phyloP scores from a whole-genome alignment of 2,329 filamentous ascomycete genomes.

The Pseudogymnoascus sp. region DNA sequence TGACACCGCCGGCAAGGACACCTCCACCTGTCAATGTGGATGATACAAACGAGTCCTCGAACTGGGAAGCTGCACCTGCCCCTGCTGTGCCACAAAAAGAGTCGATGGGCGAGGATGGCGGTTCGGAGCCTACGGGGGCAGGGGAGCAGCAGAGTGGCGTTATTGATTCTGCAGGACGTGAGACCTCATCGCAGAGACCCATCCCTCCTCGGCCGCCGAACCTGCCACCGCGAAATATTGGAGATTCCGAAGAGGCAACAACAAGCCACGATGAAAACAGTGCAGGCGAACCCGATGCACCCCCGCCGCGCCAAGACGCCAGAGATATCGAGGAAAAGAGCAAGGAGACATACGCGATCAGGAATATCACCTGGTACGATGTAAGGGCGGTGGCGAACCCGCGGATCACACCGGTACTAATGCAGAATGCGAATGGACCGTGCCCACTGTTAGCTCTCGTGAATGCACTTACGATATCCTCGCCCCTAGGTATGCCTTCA shows the following conservation, averaged over 20 bases:
- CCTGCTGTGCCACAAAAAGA: slow-evolving; percentile 2
- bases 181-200: neutral
- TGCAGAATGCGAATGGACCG: slow-evolving; percentile 90
- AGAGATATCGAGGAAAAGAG: slow-evolving; percentile 12
- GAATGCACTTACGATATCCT: slow-evolving; percentile 81
- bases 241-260: slow-evolving; percentile 19
- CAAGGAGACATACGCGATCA: slow-evolving; percentile 80
- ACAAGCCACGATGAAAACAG: slow-evolving; percentile 20
- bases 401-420: slow-evolving; percentile 73
- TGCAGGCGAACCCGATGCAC: slow-evolving; percentile 15
- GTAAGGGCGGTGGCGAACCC: slow-evolving; percentile 48
- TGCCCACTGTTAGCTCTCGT: slow-evolving; percentile 89
- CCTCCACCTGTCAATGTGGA: slow-evolving; percentile 22
- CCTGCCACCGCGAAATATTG: slow-evolving; percentile 11
- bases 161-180: neutral
- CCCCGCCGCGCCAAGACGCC: neutral
- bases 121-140: neutral
- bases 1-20: slow-evolving; percentile 12
- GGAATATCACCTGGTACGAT: slow-evolving; percentile 82
- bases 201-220: neutral
- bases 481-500: slow-evolving; percentile 56
- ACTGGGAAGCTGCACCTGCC: slow-evolving; percentile 16
- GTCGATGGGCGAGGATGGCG: neutral
- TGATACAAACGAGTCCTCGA: slow-evolving; percentile 23
- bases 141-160: slow-evolving; percentile 3